A percentile compares a stretch with the other conserved stretches of the same genome.
Evolutionary conservation across 2,329 filamentous ascomycete genomes (phyloP).

Genomic region (Verticillium zaregamsianum): DNA sequence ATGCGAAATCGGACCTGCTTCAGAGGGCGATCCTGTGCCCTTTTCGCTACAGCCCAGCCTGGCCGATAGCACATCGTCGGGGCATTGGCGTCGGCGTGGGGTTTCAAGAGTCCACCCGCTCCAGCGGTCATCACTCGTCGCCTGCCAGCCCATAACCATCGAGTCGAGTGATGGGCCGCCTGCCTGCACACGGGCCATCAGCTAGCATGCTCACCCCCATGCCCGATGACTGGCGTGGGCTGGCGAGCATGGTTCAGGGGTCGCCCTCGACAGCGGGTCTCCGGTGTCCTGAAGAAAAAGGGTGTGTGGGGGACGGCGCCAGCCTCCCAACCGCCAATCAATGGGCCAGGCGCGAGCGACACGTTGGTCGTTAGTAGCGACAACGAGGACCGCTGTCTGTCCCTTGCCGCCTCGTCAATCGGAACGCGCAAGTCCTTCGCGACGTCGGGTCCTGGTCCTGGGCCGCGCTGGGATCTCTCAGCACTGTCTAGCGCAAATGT

Average conservation of each 20-base stretch:
- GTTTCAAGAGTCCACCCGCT: neutral
- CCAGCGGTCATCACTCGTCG: neutral
- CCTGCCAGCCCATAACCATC: neutral
- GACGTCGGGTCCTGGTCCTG: neutral
- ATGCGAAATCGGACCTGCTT: neutral
- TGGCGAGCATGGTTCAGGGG: neutral
- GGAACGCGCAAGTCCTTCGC: neutral
- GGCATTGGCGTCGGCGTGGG: neutral
- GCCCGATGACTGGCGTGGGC: neutral
- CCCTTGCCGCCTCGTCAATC: neutral
- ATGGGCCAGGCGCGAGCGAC: neutral
- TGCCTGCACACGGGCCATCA: neutral
- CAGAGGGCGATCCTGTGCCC: neutral
- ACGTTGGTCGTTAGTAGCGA: neutral
- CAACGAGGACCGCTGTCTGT: neutral
- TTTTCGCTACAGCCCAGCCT: neutral
- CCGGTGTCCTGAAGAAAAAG: slow-evolving; percentile 5
- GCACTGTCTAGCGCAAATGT: neutral
- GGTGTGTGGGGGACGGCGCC: neutral
- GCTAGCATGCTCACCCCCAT: neutral
- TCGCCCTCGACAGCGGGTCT: neutral
- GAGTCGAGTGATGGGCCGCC: neutral
- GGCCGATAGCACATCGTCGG: neutral
- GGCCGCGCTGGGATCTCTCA: neutral
- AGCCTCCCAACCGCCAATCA: neutral